Conservation (phyloP, 148 eudicot species). For the Gaultheria prostrata region DNA sequence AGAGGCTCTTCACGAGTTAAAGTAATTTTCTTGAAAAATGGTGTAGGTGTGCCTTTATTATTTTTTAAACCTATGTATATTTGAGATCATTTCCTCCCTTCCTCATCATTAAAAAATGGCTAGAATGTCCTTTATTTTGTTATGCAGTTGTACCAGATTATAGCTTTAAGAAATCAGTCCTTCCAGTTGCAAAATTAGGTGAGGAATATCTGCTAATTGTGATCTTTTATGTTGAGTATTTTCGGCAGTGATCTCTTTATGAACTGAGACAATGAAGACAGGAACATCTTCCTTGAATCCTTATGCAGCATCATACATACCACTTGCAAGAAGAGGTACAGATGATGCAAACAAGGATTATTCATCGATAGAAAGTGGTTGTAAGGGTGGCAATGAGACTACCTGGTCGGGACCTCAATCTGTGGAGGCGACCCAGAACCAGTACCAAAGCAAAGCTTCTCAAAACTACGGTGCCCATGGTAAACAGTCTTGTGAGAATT, state of each 20-base stretch:
- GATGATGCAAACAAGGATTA: slow-evolving; percentile 29
- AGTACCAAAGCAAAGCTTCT: slow-evolving; percentile 24
- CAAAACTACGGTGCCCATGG: slow-evolving; percentile 20
- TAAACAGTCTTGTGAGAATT: slow-evolving; percentile 21
- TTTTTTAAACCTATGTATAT: neutral
- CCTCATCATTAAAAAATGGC: neutral
- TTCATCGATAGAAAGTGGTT: slow-evolving; percentile 17
- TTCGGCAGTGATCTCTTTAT: slow-evolving; percentile 26
- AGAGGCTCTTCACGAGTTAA: neutral
- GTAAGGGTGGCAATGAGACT: slow-evolving; percentile 20
- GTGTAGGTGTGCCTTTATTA: neutral
- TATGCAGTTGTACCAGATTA: neutral
- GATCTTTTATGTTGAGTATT: neutral
- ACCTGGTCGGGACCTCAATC: slow-evolving; percentile 21
- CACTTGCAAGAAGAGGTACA: slow-evolving; percentile 57
- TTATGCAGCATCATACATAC: slow-evolving; percentile 64
- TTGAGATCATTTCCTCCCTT: neutral
- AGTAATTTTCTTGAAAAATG: neutral
- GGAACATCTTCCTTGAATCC: slow-evolving; percentile 75
- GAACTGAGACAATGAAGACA: slow-evolving; percentile 44
- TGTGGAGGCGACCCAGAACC: slow-evolving; percentile 18
- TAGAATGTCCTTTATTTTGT: neutral
- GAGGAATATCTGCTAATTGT: neutral
- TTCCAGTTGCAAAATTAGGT: neutral
- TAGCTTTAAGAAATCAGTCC: neutral